Conservation (phyloP, 2,329 filamentous ascomycete species). For the Colletotrichum abscissum region DNA sequence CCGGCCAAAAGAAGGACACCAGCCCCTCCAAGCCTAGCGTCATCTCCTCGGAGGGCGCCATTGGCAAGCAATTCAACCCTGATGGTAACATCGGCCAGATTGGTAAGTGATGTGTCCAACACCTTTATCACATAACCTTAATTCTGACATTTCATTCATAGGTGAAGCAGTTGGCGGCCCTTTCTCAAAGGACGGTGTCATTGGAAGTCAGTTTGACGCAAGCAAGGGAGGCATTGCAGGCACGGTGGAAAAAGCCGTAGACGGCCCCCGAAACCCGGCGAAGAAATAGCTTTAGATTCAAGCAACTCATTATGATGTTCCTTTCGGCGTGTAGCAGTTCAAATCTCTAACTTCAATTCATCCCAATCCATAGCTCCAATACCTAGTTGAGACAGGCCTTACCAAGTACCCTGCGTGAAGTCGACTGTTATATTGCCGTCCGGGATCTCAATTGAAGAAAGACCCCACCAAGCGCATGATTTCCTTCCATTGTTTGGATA, state of each 20-base stretch:
- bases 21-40: conserved; percentile 24
- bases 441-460: no score
- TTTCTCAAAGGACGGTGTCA: conserved; percentile 22
- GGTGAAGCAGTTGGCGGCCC: conserved; percentile 26
- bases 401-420: no score
- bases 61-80: conserved; percentile 33
- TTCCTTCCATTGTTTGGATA: no score
- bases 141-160: background rate
- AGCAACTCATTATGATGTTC: fast-evolving
- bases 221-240: conserved; percentile 28
- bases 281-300: conserved; percentile 2
- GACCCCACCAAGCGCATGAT: no score
- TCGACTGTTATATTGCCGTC: no score
- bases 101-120: background rate
- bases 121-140: background rate
- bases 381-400: no score
- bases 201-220: conserved; percentile 28
- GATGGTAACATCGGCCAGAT: conserved; percentile 31
- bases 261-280: conserved; percentile 21
- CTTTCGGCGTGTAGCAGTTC: no score
- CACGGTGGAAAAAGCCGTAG: conserved; percentile 22
- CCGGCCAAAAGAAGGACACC: conserved; percentile 25
- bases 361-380: no score
- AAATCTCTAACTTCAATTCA: no score
- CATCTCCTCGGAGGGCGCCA: conserved; percentile 26